Evolutionary conservation across 2,329 filamentous ascomycete species (phyloP).

Genomic region (Metarhizium rileyi): DNA sequence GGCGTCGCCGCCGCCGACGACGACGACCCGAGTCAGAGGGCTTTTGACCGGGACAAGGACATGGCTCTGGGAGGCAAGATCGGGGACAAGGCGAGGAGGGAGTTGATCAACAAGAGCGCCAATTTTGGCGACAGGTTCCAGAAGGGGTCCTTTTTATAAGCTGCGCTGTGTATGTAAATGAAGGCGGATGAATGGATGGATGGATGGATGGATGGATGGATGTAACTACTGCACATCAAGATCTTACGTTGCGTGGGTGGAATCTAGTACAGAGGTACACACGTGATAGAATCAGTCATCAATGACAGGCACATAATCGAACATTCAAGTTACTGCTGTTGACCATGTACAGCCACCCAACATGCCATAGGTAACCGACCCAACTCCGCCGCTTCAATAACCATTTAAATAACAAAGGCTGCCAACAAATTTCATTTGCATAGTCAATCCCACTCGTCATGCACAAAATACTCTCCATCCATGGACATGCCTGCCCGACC

Average conservation of each 20-base stretch:
- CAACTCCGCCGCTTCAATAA: conserved; percentile 25
- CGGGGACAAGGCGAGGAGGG: conserved; percentile 61
- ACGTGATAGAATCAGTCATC: neutral
- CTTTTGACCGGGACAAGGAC: conserved; percentile 89
- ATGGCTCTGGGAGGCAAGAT: conserved; percentile 70
- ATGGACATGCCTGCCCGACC: neutral
- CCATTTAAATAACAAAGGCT: conserved; percentile 8
- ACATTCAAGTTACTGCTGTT: neutral
- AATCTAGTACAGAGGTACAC: too few species aligned
- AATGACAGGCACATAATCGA: neutral
- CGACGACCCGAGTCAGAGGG: conserved; percentile 82
- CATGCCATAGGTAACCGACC: conserved; percentile 15
- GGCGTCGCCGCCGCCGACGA: conserved; percentile 43
- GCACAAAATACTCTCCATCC: neutral
- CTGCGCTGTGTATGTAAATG: too few species aligned
- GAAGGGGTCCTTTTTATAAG: conserved; percentile 59
- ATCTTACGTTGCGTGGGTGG: too few species aligned
- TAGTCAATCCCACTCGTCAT: neutral
- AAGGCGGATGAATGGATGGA: too few species aligned
- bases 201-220: too few species aligned
- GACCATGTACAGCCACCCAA: conserved; percentile 12
- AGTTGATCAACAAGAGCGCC: conserved; percentile 68
- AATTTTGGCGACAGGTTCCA: conserved; percentile 77
- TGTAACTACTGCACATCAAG: neutral
- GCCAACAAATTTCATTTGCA: conserved; percentile 15